phyloP scores from a whole-genome alignment of 1,284 basidiomycete species.

The Mycosarcoma mackinlayi region DNA sequence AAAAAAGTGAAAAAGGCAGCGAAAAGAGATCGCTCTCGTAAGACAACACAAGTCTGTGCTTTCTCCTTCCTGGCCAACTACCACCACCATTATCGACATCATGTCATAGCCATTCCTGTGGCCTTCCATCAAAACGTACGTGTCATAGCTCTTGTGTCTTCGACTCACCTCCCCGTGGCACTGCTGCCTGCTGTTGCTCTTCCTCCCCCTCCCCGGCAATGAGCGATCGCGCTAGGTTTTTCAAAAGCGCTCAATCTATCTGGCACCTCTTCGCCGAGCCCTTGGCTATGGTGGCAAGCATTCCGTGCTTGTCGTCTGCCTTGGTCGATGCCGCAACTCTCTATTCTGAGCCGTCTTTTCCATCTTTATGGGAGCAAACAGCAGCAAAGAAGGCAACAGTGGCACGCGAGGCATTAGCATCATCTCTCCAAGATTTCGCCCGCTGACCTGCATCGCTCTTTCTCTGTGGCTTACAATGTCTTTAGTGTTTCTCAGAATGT shows the following conservation, averaged over 20 bases:
- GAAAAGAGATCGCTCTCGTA: slow-evolving; percentile 19
- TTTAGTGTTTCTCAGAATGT: slow-evolving; percentile 8
- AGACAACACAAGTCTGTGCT: neutral
- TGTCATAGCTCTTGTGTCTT: neutral
- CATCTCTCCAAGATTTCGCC: neutral
- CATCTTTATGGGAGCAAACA: neutral
- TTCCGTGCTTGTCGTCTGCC: slow-evolving; percentile 14
- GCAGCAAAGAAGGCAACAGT: slow-evolving; percentile 4
- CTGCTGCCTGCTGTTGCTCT: neutral
- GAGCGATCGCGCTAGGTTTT: slow-evolving; percentile 58
- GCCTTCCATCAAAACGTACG: slow-evolving; percentile 15
- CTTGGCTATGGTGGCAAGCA: slow-evolving; percentile 24
- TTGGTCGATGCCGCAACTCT: slow-evolving; percentile 56
- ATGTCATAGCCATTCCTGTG: slow-evolving; percentile 14
- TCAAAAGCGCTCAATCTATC: slow-evolving; percentile 53
- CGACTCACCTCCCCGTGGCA: too few relatives aligned
- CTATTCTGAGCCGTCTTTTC: slow-evolving; percentile 48
- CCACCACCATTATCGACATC: slow-evolving; percentile 4
- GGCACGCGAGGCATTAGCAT: neutral
- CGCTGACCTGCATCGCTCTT: slow-evolving; percentile 5
- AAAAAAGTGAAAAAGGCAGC: slow-evolving; percentile 12
- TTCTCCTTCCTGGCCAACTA: slow-evolving; percentile 2
- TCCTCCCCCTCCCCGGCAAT: slow-evolving; percentile 35
- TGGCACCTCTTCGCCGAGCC: slow-evolving; percentile 60
- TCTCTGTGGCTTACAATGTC: too few relatives aligned